Evolutionary conservation across 1,284 basidiomycete species (phyloP).

Genomic region (Xanthoconium separans): DNA sequence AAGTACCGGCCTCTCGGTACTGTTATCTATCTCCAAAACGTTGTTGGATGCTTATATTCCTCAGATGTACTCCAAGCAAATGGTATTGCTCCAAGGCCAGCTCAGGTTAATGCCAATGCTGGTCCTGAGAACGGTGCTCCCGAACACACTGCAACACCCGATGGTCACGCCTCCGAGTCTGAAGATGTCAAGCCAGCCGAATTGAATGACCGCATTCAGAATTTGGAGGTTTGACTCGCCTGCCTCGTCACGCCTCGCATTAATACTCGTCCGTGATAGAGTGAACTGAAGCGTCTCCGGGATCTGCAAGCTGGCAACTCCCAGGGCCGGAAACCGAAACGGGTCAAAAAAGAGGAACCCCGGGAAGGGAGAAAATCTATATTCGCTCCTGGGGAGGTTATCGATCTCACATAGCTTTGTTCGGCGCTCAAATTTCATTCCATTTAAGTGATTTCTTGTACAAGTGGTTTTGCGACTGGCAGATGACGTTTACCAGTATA

Average conservation of each 20-base stretch:
- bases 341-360: conserved; percentile 12
- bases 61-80: conserved; percentile 22
- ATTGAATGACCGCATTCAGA: conserved; percentile 2
- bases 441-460: too few species aligned
- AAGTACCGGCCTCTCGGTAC: conserved; percentile 18
- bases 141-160: neutral
- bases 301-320: neutral
- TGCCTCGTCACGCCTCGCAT: neutral
- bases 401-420: conserved; percentile 15
- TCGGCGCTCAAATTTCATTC: too few species aligned
- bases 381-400: conserved; percentile 9
- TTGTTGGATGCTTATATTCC: neutral
- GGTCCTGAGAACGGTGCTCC: neutral
- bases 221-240: conserved; percentile 11
- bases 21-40: neutral
- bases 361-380: neutral
- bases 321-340: conserved; percentile 12
- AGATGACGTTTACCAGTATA: neutral
- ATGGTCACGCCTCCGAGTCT: neutral
- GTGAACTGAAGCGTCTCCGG: conserved; percentile 15
- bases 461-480: neutral
- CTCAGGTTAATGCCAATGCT: neutral
- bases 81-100: conserved; percentile 14
- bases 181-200: conserved; percentile 9
- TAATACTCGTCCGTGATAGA: neutral